Conservation (phyloP, 228 moss, liverwort and hornwort genomes). For the Sphagnum magellanicum region DNA sequence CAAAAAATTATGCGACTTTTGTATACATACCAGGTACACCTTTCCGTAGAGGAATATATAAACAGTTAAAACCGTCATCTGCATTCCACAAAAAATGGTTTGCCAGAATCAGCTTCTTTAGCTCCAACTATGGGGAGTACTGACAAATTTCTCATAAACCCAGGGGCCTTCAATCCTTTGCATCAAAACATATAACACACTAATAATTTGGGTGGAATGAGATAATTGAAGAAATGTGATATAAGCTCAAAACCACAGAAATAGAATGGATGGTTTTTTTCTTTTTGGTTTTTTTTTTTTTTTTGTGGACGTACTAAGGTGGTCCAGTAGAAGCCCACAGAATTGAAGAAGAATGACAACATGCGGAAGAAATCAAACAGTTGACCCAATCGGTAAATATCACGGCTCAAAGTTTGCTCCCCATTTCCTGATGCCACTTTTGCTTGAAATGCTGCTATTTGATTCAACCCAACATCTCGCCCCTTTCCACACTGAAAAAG, state of each 20-base stretch:
- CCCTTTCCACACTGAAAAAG: slow-evolving; percentile 86
- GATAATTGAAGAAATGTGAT: too few species aligned
- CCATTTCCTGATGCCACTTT: slow-evolving; percentile 91
- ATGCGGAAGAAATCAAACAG: slow-evolving; percentile 98
- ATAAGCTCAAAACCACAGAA: too few species aligned
- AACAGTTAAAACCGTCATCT: slow-evolving; percentile 86
- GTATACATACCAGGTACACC: slow-evolving; percentile 68
- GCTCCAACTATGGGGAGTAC: too few species aligned
- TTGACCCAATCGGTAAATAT: slow-evolving; percentile 89
- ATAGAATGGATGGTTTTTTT: too few species aligned
- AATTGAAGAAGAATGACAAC: slow-evolving; percentile 93
- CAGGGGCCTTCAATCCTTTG: too few species aligned
- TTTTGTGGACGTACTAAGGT: slow-evolving; percentile 58
- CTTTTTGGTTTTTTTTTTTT: too few species aligned
- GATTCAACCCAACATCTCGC: slow-evolving; percentile 92
- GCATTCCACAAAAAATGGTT: slow-evolving; percentile 12
- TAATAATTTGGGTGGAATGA: too few species aligned
- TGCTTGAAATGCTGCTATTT: slow-evolving; percentile 93
- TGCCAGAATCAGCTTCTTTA: background rate
- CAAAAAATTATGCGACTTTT: background rate
- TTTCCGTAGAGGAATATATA: slow-evolving; percentile 96
- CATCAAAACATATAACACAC: too few species aligned
- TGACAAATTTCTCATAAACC: too few species aligned
- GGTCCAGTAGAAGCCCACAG: slow-evolving; percentile 85
- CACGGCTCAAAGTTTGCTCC: slow-evolving; percentile 89